A percentile compares a stretch with the other conserved stretches of the same genome.
These are phyloP conservation scores for Pichia pseudocactophila DNA, from an alignment of 805 yeast genomes.

Conservation along the genomic window DNA sequence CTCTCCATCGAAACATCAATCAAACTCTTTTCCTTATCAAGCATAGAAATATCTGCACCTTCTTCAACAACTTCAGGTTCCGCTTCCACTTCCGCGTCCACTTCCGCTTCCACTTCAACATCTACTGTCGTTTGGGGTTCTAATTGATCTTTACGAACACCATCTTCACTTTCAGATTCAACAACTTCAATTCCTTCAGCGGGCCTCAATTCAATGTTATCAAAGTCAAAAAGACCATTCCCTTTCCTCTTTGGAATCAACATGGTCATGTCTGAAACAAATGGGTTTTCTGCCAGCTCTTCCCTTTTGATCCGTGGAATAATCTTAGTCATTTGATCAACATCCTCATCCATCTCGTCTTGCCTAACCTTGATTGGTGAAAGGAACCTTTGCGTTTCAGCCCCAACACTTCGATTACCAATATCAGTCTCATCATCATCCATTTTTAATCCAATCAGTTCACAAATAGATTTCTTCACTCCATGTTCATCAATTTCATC, in stretches of 20 bases:
- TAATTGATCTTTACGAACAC: neutral
- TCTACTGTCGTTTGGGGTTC: no score
- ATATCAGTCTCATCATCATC: slow-evolving; percentile 1
- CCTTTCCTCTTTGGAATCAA: slow-evolving; percentile 22
- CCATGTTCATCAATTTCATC: slow-evolving; percentile 10
- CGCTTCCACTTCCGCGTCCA: neutral
- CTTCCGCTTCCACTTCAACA: neutral
- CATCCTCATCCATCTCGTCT: slow-evolving; percentile 14
- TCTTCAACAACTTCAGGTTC: neutral
- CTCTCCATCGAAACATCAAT: no score
- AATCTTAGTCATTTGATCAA: slow-evolving; percentile 25
- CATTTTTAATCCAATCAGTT: neutral
- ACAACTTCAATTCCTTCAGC: neutral
- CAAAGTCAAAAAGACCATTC: slow-evolving; percentile 14
- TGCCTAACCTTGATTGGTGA: slow-evolving; percentile 5
- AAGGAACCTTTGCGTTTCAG: neutral
- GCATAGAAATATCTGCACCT: neutral
- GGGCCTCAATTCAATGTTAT: slow-evolving; percentile 3
- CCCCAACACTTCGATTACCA: neutral
- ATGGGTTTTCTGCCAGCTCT: slow-evolving; percentile 8
- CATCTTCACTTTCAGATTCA: slow-evolving; percentile 1
- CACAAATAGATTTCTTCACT: slow-evolving; percentile 9
- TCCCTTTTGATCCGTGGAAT: slow-evolving; percentile 15
- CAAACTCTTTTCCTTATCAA: neutral
- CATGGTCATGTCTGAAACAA: slow-evolving; percentile 31